These are phyloP conservation scores for Ceratocystis smalleyi DNA, from an alignment of 2,329 filamentous ascomycete genomes.

Conservation along the genomic window DNA sequence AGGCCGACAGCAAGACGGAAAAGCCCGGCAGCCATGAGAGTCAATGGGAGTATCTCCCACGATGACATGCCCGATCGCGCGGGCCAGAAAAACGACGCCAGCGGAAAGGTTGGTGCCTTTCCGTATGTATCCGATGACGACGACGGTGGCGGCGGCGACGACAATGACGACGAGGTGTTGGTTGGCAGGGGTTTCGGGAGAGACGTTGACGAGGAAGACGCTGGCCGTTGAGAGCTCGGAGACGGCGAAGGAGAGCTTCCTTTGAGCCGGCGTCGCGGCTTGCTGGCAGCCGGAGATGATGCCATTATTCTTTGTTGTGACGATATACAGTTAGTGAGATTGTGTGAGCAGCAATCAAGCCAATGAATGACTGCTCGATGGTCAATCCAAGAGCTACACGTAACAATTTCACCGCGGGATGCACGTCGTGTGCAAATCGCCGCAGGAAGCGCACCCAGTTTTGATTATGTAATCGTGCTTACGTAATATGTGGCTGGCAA, in stretches of 20 bases:
- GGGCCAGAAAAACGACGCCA: slow-evolving; percentile 90
- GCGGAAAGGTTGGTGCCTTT: slow-evolving; percentile 61
- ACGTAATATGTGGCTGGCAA: background rate
- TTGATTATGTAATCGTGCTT: background rate
- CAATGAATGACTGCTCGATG: background rate
- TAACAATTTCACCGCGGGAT: background rate
- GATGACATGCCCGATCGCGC: slow-evolving; percentile 68
- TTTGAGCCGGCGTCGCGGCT: slow-evolving; percentile 43
- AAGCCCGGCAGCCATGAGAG: slow-evolving; percentile 78
- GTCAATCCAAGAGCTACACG: background rate
- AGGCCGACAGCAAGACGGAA: slow-evolving; percentile 86
- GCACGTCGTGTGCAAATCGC: background rate
- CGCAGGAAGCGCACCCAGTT: background rate
- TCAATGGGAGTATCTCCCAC: slow-evolving; percentile 80
- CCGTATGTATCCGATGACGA: slow-evolving; percentile 24
- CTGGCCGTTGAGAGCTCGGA: background rate
- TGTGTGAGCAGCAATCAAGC: background rate
- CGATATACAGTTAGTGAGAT: background rate
- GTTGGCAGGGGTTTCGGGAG: background rate
- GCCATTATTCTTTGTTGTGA: slow-evolving; percentile 21
- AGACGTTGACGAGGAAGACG: slow-evolving; percentile 3
- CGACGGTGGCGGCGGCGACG: background rate
- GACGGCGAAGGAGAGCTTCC: slow-evolving; percentile 23
- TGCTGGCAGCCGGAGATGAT: slow-evolving; percentile 43
- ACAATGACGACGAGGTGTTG: too few species aligned